phyloP scores from a whole-genome alignment of 2,329 filamentous ascomycete species.

The Xylariaceae sp. region DNA sequence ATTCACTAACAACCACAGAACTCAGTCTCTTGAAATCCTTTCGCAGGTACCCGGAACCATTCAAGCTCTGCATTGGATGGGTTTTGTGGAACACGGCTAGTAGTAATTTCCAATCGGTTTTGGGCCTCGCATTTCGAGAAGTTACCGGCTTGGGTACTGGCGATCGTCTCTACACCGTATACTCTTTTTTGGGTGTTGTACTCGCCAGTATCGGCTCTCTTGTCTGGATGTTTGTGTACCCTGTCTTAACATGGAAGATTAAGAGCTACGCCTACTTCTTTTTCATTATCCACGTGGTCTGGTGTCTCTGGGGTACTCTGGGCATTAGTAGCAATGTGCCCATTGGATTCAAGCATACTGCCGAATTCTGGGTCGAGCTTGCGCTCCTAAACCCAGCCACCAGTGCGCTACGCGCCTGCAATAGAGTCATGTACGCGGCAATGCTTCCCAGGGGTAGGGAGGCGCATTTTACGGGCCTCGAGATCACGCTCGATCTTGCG shows the following conservation, averaged over 20 bases:
- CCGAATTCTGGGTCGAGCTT: constrained; percentile 26
- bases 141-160: constrained; percentile 17
- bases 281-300: constrained; percentile 16
- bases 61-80: constrained; percentile 29
- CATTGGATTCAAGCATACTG: constrained; percentile 21
- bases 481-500: constrained; percentile 21
- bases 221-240: constrained; percentile 24
- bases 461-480: constrained; percentile 25
- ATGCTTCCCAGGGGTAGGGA: constrained; percentile 24
- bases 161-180: constrained; percentile 22
- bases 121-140: constrained; percentile 23
- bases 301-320: constrained; percentile 21
- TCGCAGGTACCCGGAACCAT: constrained; percentile 23
- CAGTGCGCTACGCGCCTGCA: constrained; percentile 23
- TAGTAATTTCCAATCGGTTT: constrained; percentile 22
- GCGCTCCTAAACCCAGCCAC: constrained; percentile 21
- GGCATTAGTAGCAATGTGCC: constrained; percentile 19
- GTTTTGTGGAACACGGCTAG: constrained; percentile 26
- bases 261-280: constrained; percentile 25
- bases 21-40: constrained; percentile 17
- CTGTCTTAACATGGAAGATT: constrained; percentile 10
- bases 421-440: constrained; percentile 23
- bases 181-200: constrained; percentile 23
- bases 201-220: constrained; percentile 21
- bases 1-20: constrained; percentile 7